Percentiles rank a stretch among this genome's conserved stretches.
Evolutionary conservation across 805 yeast species (phyloP).

Genomic region (Teunomyces aglyptinius): DNA sequence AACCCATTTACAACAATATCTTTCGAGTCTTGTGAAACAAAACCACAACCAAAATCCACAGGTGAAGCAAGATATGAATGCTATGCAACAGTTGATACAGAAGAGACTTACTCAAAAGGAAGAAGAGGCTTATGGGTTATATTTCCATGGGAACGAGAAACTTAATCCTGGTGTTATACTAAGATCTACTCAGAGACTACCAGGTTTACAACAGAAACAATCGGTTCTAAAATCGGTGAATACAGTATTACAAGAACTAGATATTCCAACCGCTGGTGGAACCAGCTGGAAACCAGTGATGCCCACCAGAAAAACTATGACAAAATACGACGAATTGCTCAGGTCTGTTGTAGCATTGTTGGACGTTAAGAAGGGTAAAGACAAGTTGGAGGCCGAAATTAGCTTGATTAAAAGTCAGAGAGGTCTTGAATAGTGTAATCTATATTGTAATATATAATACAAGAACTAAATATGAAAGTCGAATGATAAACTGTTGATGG

Average conservation of each 20-base stretch:
- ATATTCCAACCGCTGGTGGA: conserved; percentile 58
- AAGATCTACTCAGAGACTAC: conserved; percentile 59
- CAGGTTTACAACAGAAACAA: conserved; percentile 54
- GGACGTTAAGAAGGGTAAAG: conserved; percentile 83
- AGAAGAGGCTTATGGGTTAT: conserved; percentile 80
- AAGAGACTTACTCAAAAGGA: conserved; percentile 69
- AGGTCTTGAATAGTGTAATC: conserved; percentile 20
- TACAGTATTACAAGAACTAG: conserved; percentile 71
- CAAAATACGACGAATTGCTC: conserved; percentile 72
- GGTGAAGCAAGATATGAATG: conserved; percentile 34
- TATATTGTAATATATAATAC: background rate
- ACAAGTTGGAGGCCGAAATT: conserved; percentile 80
- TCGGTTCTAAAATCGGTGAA: conserved; percentile 75
- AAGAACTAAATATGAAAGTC: conserved; percentile 4
- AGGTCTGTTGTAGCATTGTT: conserved; percentile 67
- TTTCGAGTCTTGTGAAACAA: conserved; percentile 35
- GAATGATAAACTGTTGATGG: background rate
- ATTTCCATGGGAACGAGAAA: conserved; percentile 68
- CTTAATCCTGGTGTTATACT: conserved; percentile 77
- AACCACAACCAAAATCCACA: conserved; percentile 23
- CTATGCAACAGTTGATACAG: conserved; percentile 45
- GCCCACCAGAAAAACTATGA: conserved; percentile 78
- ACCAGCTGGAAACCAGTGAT: conserved; percentile 69
- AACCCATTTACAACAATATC: conserved; percentile 45
- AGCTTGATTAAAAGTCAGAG: conserved; percentile 42